Conservation (phyloP, 106 monocot genomes). For the Iris macrosiphon region DNA sequence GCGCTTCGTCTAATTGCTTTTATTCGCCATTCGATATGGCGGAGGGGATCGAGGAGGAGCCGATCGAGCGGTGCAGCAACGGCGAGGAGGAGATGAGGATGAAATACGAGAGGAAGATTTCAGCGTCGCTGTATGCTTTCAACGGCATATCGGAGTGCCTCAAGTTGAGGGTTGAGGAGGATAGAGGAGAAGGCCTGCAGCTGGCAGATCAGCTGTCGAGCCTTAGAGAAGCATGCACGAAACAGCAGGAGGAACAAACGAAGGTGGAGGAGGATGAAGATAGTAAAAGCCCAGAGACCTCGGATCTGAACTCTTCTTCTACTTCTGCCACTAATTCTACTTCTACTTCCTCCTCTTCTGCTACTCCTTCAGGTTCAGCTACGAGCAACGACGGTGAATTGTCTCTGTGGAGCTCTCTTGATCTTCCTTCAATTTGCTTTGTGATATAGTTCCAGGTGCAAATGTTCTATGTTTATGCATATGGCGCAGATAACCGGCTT, state of each 20-base stretch:
- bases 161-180: conserved; percentile 12
- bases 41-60: conserved; percentile 16
- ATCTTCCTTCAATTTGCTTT: conserved; percentile 45
- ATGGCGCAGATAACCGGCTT: too few relatives aligned
- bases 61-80: conserved; percentile 1
- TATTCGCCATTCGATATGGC: conserved; percentile 43
- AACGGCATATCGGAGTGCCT: conserved; percentile 43
- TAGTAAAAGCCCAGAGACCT: not conserved
- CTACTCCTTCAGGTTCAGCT: not conserved
- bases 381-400: conserved; percentile 13
- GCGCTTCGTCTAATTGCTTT: not conserved
- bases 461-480: too few relatives aligned
- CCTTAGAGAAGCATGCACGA: conserved; percentile 15
- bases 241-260: not conserved
- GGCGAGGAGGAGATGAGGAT: conserved; percentile 27
- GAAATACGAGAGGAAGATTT: conserved; percentile 57
- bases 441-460: conserved; percentile 13
- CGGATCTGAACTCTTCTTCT: not conserved
- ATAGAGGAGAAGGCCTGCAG: not conserved
- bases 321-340: too few relatives aligned
- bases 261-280: not conserved
- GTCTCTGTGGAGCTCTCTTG: conserved; percentile 51
- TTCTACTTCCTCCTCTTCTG: conserved; percentile 1
- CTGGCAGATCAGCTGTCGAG: conserved; percentile 12
- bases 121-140: conserved; percentile 50